Conservation (phyloP, 371 early-diverging fungal genomes). For the Rhizopus microsporus region DNA sequence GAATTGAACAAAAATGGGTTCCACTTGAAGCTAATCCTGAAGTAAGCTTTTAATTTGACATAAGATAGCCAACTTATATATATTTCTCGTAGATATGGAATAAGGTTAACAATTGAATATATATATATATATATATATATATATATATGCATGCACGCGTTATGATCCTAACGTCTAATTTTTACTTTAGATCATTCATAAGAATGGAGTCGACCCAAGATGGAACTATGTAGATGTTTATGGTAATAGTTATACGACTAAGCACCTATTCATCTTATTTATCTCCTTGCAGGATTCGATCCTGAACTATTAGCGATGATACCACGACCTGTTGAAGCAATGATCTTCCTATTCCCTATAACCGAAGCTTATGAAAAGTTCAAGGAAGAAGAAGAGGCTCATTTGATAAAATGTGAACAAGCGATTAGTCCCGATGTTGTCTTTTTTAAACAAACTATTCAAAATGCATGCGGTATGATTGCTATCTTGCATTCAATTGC, state of each 20-base stretch:
- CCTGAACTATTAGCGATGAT: constrained; percentile 77
- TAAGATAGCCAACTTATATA: background rate
- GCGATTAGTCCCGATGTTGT: constrained; percentile 61
- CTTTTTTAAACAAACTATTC: constrained; percentile 87
- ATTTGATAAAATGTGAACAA: constrained; percentile 53
- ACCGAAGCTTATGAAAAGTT: constrained; percentile 62
- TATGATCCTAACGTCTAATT: background rate
- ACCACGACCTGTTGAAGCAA: constrained; percentile 78
- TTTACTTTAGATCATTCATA: constrained; percentile 49
- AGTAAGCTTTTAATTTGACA: constrained; percentile 32
- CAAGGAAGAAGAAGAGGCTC: constrained; percentile 55
- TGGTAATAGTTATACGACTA: constrained; percentile 28
- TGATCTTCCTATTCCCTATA: constrained; percentile 78
- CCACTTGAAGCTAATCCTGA: constrained; percentile 88
- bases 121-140: background rate
- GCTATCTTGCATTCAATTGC: constrained; percentile 76
- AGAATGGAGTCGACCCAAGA: constrained; percentile 54
- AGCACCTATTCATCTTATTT: background rate
- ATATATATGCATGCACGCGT: background rate
- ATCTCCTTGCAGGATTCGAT: constrained; percentile 65
- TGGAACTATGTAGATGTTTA: constrained; percentile 66
- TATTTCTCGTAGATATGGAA: constrained; percentile 58
- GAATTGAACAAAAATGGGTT: constrained; percentile 58
- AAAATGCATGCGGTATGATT: constrained; percentile 92
- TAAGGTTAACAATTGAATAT: constrained; percentile 38